Percentiles rank a stretch among this genome's conserved stretches.
phyloP scores from a whole-genome alignment of 176 grass and related monocot genomes.

The Lolium perenne region DNA sequence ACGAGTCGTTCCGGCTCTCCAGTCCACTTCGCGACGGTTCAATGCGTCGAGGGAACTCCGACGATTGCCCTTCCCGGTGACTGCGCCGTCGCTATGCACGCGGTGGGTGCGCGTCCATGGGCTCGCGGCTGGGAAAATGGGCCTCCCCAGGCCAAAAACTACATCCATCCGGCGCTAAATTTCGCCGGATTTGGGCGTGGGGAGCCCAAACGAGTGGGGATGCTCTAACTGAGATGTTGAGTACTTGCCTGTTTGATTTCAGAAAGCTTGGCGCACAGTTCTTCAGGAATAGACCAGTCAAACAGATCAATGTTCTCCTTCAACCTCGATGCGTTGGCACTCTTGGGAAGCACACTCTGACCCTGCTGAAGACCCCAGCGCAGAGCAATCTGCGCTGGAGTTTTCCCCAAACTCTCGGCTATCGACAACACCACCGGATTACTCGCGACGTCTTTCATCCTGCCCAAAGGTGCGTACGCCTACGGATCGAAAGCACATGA shows the following conservation, averaged over 20 bases:
- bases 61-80: no score
- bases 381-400: conserved; percentile 64
- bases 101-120: no score
- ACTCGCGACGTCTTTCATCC: conserved; percentile 46
- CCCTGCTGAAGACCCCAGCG: conserved; percentile 73
- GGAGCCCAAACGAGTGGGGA: no score
- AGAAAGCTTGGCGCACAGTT: conserved; percentile 53
- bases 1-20: no score
- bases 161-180: no score
- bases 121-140: no score
- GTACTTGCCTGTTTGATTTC: conserved; percentile 67
- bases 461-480: conserved; percentile 71
- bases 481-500: conserved; percentile 43
- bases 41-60: no score
- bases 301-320: conserved; percentile 68
- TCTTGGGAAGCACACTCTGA: conserved; percentile 76
- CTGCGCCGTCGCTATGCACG: no score
- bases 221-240: background rate
- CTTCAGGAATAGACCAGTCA: conserved; percentile 78
- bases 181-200: no score
- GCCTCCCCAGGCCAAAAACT: no score
- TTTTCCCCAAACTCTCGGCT: conserved; percentile 66
- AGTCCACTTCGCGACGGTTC: no score
- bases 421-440: conserved; percentile 48
- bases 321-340: conserved; percentile 59